Evolutionary conservation across 208 protist genomes (phyloP), one percentile per base, ranked within the genome.

Genomic region (Trypanosoma grayi): DNA sequence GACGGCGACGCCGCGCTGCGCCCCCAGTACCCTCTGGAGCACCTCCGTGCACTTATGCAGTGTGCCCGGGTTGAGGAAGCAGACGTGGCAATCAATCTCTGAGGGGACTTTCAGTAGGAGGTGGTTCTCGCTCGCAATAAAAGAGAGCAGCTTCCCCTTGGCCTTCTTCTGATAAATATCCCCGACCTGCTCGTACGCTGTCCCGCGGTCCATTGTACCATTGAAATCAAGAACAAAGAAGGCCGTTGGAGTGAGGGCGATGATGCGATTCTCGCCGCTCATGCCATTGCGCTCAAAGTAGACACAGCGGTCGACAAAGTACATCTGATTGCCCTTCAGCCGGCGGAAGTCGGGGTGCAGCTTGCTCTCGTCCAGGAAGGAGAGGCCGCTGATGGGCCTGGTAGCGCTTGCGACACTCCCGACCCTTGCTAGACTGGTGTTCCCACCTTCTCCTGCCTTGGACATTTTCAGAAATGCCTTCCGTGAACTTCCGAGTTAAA

Each of bases 51-150:
- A 54, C 20, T 51, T 67, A 5, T 67, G 44, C 0, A 51, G 37
- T 20, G 30, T 14, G 28, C 16, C 27, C 6, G 27, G 2, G 41
- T n/a, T 60, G 3, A n/a, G 16, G 50, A 68, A 68, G 22, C 44
- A 47, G 27, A 68, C 24, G n/a, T 68, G 61, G 20, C 48, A 58
- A 20, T 68, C 61, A 28, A 68, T 59, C 24, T 68, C 50, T 5
- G 16, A 30, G 7, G 61, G 50, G 20, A 59, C 24, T 31, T 59
- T 68, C 18, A 68, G 34, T 2, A 68, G 2, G 1, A 68, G 14
- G 27, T 68, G 61, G 20, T 53, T 9, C 18, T 68, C 61, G n/a
- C 24, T 37, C 2, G 33, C 18, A 18, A 16, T 30, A 33, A 64
- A 64, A 25, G 13, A 14, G 2, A 59, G 2, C 0, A 58, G 4